phyloP scores from a whole-genome alignment of 306 rosid genomes.

The Sicyos baderoa region DNA sequence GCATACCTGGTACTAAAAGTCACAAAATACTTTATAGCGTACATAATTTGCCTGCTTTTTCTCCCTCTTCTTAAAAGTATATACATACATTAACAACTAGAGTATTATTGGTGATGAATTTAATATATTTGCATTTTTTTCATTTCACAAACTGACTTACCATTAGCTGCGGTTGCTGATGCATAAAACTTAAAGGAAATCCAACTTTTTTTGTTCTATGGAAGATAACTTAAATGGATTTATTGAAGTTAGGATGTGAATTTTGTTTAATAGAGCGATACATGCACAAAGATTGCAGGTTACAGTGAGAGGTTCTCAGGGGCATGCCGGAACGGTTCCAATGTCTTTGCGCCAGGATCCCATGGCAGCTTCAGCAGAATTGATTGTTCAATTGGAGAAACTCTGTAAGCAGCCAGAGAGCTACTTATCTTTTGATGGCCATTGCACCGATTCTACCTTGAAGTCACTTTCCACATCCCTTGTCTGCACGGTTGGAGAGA shows the following conservation, averaged over 20 bases:
- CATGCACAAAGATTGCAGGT: constrained; percentile 41
- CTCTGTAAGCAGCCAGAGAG: constrained; percentile 71
- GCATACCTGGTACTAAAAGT: background rate
- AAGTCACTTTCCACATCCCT: constrained; percentile 77
- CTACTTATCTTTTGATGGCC: constrained; percentile 55
- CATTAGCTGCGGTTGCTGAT: background rate
- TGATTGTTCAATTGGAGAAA: constrained; percentile 60
- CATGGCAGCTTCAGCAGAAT: constrained; percentile 79
- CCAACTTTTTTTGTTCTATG: background rate
- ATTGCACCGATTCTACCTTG: constrained; percentile 49
- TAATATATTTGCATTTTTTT: background rate
- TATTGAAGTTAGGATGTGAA: background rate
- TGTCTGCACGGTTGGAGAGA: constrained; percentile 94
- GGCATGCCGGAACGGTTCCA: constrained; percentile 95
- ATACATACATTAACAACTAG: no score
- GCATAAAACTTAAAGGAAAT: background rate
- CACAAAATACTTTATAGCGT: background rate
- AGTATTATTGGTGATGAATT: background rate
- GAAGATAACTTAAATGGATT: background rate
- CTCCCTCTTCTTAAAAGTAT: background rate
- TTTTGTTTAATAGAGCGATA: background rate
- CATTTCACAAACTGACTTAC: background rate
- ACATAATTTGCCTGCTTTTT: background rate
- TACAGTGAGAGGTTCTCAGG: constrained; percentile 83
- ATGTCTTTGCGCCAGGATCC: constrained; percentile 96